Evolutionary conservation across 2,329 filamentous ascomycete genomes (phyloP), one percentile per base, ranked within the genome.

Genomic region (Trematosphaeria pertusa): DNA sequence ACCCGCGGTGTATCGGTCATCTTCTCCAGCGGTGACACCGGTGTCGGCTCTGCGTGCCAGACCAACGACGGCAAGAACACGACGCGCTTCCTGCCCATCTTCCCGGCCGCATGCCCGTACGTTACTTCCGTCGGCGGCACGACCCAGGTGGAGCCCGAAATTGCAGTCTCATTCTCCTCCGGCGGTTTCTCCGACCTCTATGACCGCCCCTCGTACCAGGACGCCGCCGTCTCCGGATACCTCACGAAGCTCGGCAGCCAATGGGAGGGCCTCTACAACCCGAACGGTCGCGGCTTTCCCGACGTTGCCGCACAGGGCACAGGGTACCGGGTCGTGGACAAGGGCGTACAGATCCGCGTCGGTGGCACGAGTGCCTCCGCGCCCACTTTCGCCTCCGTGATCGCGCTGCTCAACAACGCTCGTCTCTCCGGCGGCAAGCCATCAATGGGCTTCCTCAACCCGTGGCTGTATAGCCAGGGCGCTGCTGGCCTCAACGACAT

Each of bases 401-500:
- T 75, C 22, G 67, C 63, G 2, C 58, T 72, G 9, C 46, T 75
- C 37, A 74, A 73, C 59, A 71, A 69, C 34, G 70, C 70, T 28
- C 69, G 67, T n/a, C 40, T 69, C 4, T 61, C 68, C 5, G 58
- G 64, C 4, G 69, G 65, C 22, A 65, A 69, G 45, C 59, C 69
- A 14, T 50, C 62, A 1, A 54, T 74, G 2, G 72, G 72, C 2
- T 74, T 73, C 56, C 53, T 75, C 21, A 75, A 74, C 48, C 70
- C 70, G 9, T 73, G 69, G 70, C 63, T 73, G 31, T 73, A 81
- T 58, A 69, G 66, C 18, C 51, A 72, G 28, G 75, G 73, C 15
- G 67, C 69, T 48, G 56, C 65, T 15, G 78, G 75, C 2, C 65
- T 81, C 37, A 81, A 72, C 2, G 79, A 81, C 56, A 80, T 81